Percentiles rank a stretch among this genome's conserved stretches.
Evolutionary conservation across 768 basidiomycete genomes (phyloP).

Genomic region (Mycena venus): DNA sequence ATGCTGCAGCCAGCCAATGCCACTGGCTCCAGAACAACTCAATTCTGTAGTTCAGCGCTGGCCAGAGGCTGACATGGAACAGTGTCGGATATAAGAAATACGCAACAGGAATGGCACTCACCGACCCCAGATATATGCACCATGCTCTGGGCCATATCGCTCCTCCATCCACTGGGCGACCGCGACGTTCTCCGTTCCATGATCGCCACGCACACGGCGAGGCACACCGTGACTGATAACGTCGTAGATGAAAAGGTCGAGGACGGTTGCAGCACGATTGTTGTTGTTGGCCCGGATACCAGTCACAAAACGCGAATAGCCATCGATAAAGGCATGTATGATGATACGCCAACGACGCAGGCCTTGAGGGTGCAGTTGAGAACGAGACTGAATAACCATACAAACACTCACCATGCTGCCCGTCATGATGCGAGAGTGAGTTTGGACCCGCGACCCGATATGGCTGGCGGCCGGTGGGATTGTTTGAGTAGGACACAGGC

Average conservation of each 20-base stretch:
- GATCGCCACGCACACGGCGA: slow-evolving; percentile 12
- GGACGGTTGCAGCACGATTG: slow-evolving; percentile 10
- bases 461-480: slow-evolving; percentile 28
- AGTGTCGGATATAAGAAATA: too few relatives aligned
- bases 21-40: too few relatives aligned
- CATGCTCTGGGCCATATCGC: slow-evolving; percentile 34
- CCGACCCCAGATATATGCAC: slow-evolving; percentile 56
- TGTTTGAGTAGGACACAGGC: slow-evolving; percentile 31
- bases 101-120: slow-evolving; percentile 33
- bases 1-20: too few relatives aligned
- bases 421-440: slow-evolving; percentile 39
- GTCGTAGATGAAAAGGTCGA: neutral
- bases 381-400: neutral
- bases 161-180: slow-evolving; percentile 48
- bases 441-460: slow-evolving; percentile 37
- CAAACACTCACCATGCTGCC: slow-evolving; percentile 34
- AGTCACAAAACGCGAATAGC: slow-evolving; percentile 33
- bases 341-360: too few relatives aligned
- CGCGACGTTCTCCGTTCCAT: slow-evolving; percentile 45
- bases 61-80: too few relatives aligned
- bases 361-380: slow-evolving; percentile 26
- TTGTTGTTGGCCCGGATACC: slow-evolving; percentile 15
- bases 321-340: slow-evolving; percentile 49
- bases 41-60: too few relatives aligned
- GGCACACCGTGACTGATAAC: neutral